phyloP scores from a whole-genome alignment of 2,329 filamentous ascomycete species.

The Parafenestella ontariensis region DNA sequence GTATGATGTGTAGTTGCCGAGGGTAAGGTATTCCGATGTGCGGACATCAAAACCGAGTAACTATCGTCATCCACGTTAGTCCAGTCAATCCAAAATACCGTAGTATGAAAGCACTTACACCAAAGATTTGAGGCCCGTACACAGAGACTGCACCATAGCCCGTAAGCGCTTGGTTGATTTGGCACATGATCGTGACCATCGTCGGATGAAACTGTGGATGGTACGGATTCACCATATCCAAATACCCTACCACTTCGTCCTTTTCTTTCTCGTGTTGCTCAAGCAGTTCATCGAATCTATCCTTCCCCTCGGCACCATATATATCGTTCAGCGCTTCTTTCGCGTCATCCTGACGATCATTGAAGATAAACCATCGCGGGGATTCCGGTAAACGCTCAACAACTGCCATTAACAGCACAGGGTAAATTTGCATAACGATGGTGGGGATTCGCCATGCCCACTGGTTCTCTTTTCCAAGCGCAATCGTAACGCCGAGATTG shows the following conservation, averaged over 20 bases:
- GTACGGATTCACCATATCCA: slow-evolving; percentile 64
- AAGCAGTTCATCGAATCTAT: slow-evolving; percentile 59
- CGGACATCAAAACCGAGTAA: slow-evolving; percentile 63
- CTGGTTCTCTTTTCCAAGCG: slow-evolving; percentile 62
- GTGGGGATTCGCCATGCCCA: slow-evolving; percentile 70
- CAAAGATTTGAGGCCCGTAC: slow-evolving; percentile 69
- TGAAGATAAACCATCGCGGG: slow-evolving; percentile 64
- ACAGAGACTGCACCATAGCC: slow-evolving; percentile 68
- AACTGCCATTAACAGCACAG: slow-evolving; percentile 60
- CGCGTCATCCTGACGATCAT: slow-evolving; percentile 60
- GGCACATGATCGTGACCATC: slow-evolving; percentile 67
- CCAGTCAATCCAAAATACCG: neutral
- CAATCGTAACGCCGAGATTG: slow-evolving; percentile 62
- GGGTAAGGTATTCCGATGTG: slow-evolving; percentile 63
- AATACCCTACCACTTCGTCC: slow-evolving; percentile 58
- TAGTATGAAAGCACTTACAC: slow-evolving; percentile 35
- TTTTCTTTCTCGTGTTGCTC: slow-evolving; percentile 60
- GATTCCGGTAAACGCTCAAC: slow-evolving; percentile 64
- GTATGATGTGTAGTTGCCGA: slow-evolving; percentile 68
- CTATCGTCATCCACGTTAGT: slow-evolving; percentile 61
- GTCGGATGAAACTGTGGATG: slow-evolving; percentile 67
- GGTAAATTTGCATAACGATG: slow-evolving; percentile 67
- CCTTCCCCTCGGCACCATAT: slow-evolving; percentile 59
- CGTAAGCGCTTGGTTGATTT: slow-evolving; percentile 67
- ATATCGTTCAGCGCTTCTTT: slow-evolving; percentile 57